Percentiles rank a stretch among this genome's conserved stretches.
Conservation (phyloP, 768 basidiomycete genomes). For the Neoboletus brunneissimus region DNA sequence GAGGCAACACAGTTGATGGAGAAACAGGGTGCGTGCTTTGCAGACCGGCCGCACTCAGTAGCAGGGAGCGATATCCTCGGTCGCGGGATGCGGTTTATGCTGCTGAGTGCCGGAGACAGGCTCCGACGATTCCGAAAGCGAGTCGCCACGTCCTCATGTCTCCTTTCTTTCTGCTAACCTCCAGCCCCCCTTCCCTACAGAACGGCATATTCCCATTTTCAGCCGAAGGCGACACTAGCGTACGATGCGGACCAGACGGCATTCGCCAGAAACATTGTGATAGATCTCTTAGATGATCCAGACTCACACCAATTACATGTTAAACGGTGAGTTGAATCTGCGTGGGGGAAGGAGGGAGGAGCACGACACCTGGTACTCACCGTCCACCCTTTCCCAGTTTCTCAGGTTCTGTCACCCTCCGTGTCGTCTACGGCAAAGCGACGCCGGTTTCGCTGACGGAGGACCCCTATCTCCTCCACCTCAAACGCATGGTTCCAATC, state of each 20-base stretch:
- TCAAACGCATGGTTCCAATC: slow-evolving; percentile 31
- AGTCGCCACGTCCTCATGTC: not conserved
- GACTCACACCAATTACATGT: slow-evolving; percentile 23
- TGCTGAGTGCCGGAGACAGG: slow-evolving; percentile 52
- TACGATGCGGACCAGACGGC: slow-evolving; percentile 47
- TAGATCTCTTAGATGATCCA: slow-evolving; percentile 24
- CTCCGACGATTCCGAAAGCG: slow-evolving; percentile 58
- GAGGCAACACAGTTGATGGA: slow-evolving; percentile 58
- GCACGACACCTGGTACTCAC: not conserved
- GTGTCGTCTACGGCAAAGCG: slow-evolving; percentile 29
- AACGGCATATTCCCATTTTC: slow-evolving; percentile 52
- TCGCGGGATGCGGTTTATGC: slow-evolving; percentile 55
- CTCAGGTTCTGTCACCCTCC: slow-evolving; percentile 26
- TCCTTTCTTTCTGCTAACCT: not conserved
- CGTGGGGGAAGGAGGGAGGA: not conserved
- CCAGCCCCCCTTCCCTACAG: slow-evolving; percentile 22
- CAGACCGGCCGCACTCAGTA: slow-evolving; percentile 51
- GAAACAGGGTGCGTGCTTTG: slow-evolving; percentile 50
- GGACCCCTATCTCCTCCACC: slow-evolving; percentile 23
- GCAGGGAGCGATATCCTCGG: slow-evolving; percentile 56
- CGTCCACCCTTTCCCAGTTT: slow-evolving; percentile 10
- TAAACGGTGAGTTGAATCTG: slow-evolving; percentile 35
- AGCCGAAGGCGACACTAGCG: slow-evolving; percentile 43
- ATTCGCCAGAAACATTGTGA: slow-evolving; percentile 27
- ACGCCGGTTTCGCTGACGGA: slow-evolving; percentile 12